Evolutionary conservation across 495 filamentous ascomycete genomes (phyloP), one percentile per base, ranked within the genome.

Genomic region (Apiosordaria backusii): DNA sequence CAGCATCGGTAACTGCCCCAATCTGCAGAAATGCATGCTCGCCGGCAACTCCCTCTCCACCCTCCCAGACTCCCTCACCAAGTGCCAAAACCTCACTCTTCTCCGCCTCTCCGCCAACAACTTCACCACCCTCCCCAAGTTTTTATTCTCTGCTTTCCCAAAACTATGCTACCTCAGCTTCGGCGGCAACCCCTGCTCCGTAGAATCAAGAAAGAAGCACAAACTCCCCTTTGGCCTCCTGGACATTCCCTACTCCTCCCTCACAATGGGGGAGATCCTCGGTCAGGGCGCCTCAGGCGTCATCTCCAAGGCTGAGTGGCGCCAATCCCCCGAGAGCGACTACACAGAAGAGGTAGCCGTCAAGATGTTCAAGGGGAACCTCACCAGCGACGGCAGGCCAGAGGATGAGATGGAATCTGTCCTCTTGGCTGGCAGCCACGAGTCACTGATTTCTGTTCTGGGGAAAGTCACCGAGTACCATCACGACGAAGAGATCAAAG

Each of bases 91-190:
- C 54, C 75, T 83, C 50, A 71, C 70, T 15, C 70, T 80, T 26
- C 66, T 83, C 18, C 64, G 80, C n/a, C 67, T 82, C 21, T 79
- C 75, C 26, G 68, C 73, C 18, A 84, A 84, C 72, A 61, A 68
- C 16, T 57, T 84, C 35, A 27, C 64, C 19, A 27, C 64, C 16
- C 63, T 83, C 6, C 81, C 81, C 13, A 5, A 26, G 9, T 82
- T 79, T 77, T 71, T 82, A 0, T 80, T 81, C 55, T 68, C 74
- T 23, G 35, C 35, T 15, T 66, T 84, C 18, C 79, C 80, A 2
- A 70, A 77, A 61, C 74, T 83, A 3, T 74, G 77, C n/a, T 82
- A 79, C 62, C 70, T 82, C 61, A 78, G 78, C 22, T 82, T 82
- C 62, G 78, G 78, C 18, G 75, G 76, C 2, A 83, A 84, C 64